These are phyloP conservation scores for Phytophthora capsici DNA, from an alignment of 352 stramenopile genomes.

Conservation along the genomic window DNA sequence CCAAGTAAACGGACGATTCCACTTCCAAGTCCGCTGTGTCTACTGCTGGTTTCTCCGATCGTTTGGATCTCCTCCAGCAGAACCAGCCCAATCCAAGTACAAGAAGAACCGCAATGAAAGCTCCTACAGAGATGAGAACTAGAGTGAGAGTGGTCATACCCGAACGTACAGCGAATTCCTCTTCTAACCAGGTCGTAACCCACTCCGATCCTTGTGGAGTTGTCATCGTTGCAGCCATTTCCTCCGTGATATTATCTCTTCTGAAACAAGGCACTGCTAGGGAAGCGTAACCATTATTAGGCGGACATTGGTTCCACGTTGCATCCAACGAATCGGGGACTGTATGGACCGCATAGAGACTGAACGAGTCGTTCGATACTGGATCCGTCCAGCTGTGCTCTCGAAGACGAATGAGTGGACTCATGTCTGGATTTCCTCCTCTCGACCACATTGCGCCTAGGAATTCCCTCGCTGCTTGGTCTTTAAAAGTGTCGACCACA, in stretches of 20 bases:
- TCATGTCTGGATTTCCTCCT: conserved; percentile 23
- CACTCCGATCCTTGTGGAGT: conserved; percentile 11
- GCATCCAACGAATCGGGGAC: conserved; percentile 8
- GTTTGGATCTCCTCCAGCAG: not conserved
- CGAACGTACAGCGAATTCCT: conserved; percentile 16
- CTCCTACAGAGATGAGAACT: conserved; percentile 12
- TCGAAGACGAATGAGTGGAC: conserved; percentile 22
- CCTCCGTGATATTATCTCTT: conserved; percentile 5
- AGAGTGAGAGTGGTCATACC: conserved; percentile 2
- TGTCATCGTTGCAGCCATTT: conserved; percentile 17
- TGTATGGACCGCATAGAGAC: conserved; percentile 34
- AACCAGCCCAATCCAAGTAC: not conserved
- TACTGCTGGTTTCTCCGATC: not conserved
- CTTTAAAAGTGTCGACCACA: conserved; percentile 29
- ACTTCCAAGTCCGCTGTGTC: not conserved
- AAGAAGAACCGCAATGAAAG: conserved; percentile 11
- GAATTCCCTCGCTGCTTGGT: not conserved
- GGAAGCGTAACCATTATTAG: conserved; percentile 10
- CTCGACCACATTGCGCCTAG: conserved; percentile 37
- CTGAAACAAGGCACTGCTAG: conserved; percentile 23
- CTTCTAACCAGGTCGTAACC: conserved; percentile 25
- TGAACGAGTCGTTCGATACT: conserved; percentile 9
- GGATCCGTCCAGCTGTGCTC: conserved; percentile 26
- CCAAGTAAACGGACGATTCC: not conserved
- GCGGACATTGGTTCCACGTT: conserved; percentile 14